Base-by-base conservation (phyloP, 495 filamentous ascomycete species). In the Symbiotaphrina buchneri region DNA sequence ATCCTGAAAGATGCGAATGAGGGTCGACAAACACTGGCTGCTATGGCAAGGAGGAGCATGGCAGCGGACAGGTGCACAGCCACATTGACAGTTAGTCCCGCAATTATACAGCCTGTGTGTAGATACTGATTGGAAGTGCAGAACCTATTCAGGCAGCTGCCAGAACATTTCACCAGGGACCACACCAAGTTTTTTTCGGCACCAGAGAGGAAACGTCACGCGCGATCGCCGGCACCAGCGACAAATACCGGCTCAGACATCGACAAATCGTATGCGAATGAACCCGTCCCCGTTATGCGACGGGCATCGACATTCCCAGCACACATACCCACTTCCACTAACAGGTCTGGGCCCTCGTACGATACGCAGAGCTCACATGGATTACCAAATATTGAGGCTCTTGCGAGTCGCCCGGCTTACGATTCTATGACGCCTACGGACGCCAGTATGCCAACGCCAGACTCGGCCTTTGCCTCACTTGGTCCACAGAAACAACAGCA, bases 41-140 rank as follows among this genome's bases (percentile, higher is more conserved):
- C 65, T 17, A 58, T 94, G 21, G 74, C 78, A 6, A 69, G 76
- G 45, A 75, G 74, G 41, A 94, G 84, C 39, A 54, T 87, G 55
- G 83, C 85, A 18, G 85, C 87, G 6, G 79, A 91, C 41, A 56
- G 82, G 17, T 87, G 85, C 39, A 76, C 78, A 0, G 61, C 56
- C 35, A 71, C 72, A 21, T 62, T 97, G 26, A 63, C 59, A 35
- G 79, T 84, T 61, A 40, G 61, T 51, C 17, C 16, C 23, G 8
- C 14, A 18, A 11, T 11, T 18, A 17, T 3, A 1, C 7, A 24
- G 10, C 13, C 2, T 13, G 21, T 23, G 30, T 2, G 25, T 25
- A 15, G 16, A 15, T 13, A 15, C 28, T 10, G 14, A 10, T 8
- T 15, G 14, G 28, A 18, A 8, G 5, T 18, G 33, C 16, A 34